These are phyloP conservation scores for Chrysoporthe austroafricana DNA, from an alignment of 2,329 filamentous ascomycete genomes.

Conservation along the genomic window DNA sequence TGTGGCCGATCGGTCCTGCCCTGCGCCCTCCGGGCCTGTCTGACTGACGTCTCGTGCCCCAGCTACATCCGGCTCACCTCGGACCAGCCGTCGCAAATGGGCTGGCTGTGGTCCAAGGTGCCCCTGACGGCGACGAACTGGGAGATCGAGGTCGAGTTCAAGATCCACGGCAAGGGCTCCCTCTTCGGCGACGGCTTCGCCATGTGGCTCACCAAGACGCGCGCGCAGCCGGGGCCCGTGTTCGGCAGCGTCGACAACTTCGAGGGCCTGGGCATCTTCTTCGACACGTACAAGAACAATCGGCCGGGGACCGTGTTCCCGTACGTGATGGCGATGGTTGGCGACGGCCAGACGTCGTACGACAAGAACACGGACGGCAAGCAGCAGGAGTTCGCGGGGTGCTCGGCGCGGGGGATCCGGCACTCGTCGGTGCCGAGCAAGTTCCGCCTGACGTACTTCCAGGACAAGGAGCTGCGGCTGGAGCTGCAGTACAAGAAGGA, in stretches of 20 bases:
- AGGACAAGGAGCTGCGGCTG: conserved; percentile 87
- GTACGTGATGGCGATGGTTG: conserved; percentile 98
- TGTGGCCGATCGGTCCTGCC: conserved; percentile 24
- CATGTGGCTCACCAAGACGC: conserved; percentile 96
- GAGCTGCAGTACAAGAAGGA: conserved; percentile 94
- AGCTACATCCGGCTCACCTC: conserved; percentile 93
- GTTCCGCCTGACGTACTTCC: conserved; percentile 90
- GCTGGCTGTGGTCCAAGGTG: conserved; percentile 92
- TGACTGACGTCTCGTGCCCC: conserved; percentile 20
- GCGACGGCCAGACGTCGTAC: conserved; percentile 86
- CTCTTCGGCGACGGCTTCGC: conserved; percentile 96
- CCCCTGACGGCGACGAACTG: conserved; percentile 97
- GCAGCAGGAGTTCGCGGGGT: conserved; percentile 88
- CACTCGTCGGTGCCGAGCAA: conserved; percentile 80
- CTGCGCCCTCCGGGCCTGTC: conserved; percentile 2
- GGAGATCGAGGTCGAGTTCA: conserved; percentile 97
- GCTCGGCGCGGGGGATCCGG: conserved; percentile 90
- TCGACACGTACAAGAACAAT: conserved; percentile 99
- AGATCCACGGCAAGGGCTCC: conserved; percentile 84
- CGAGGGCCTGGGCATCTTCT: conserved; percentile 91
- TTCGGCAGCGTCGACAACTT: conserved; percentile 90
- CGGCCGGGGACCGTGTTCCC: conserved; percentile 93
- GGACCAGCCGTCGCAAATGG: conserved; percentile 86
- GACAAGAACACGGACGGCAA: conserved; percentile 96
- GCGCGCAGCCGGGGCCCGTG: conserved; percentile 77